Evolutionary conservation across 2,329 filamentous ascomycete genomes (phyloP), one percentile per base, ranked within the genome.

Genomic region (Stagonosporopsis cucurbitacearum): DNA sequence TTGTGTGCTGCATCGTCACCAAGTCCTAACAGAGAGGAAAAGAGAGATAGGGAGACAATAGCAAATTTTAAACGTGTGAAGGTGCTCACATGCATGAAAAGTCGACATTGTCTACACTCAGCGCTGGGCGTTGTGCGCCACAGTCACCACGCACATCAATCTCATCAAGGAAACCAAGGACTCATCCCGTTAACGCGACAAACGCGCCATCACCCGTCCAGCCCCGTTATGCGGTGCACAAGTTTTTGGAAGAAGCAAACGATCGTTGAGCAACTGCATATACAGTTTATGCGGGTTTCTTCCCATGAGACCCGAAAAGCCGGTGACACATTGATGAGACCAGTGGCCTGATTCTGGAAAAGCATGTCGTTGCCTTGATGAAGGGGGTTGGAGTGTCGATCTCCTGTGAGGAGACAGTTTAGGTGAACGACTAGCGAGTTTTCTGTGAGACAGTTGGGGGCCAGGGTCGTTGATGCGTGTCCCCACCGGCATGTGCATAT

Each of bases 291-390:
- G 42, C 53, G 45, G 42, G 42, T 51, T 37, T 42, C 41, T 1
- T 42, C 23, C 26, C 30, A n/a, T 39, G 20, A 47, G 19, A 22
- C 39, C 42, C 36, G 15, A 3, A 40, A 15, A 13, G 30, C 12
- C 47, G 37, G 53, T 51, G 36, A 33, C 36, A 48, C 47, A 15
- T 39, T 20, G 23, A 39, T 37, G 47, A 37, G 33, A 2, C 30
- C n/a, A 46, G 46, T 56, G 47, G 47, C 12, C 53, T 51, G 53
- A 56, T 56, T 7, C 25, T 48, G 47, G 12, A 47, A 51, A 47
- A 43, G 35, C 47, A 56, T 26, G 13, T 47, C 19, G 30, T 28
- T 50, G 30, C 35, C 48, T 39, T 39, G 5, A 56, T 43, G 8
- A 22, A 48, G 47, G 37, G 37, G n/a, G 9, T 6, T 25, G 7